A percentile compares a stretch with the other conserved stretches of the same genome.
Conservation (phyloP, 2,329 filamentous ascomycete species). For the Fulvia fulva region DNA sequence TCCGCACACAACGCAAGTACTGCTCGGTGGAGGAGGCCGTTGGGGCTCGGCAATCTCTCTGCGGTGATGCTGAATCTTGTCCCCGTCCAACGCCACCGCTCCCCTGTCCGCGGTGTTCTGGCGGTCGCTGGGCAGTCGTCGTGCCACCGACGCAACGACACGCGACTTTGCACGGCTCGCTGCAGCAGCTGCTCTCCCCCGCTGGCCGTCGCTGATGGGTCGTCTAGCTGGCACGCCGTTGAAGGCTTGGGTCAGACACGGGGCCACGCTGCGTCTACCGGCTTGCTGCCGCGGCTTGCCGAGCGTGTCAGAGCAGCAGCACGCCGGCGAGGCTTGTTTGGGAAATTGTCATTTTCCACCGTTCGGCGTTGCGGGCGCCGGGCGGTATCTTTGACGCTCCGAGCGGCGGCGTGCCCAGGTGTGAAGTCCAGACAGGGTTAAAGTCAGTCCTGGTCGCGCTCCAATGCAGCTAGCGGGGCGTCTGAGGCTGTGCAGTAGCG, state of each 20-base stretch:
- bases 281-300: background rate
- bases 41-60: background rate
- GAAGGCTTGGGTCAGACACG: background rate
- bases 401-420: background rate
- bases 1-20: background rate
- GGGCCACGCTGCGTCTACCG: background rate
- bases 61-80: background rate
- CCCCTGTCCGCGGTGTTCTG: background rate
- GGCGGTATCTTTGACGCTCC: background rate
- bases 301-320: background rate
- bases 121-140: background rate
- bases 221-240: background rate
- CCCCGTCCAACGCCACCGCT: background rate
- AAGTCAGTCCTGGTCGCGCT: background rate
- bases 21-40: background rate
- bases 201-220: background rate
- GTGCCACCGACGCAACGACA: background rate
- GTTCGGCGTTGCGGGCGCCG: background rate
- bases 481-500: background rate
- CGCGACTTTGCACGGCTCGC: background rate
- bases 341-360: background rate
- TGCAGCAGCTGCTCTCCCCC: background rate
- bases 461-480: background rate
- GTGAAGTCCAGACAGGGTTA: background rate
- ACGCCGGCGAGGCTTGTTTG: background rate